A percentile compares a stretch with the other conserved stretches of the same genome.
Evolutionary conservation across 2,329 filamentous ascomycete genomes (phyloP).

Genomic region (Pseudodiploospora longispora): DNA sequence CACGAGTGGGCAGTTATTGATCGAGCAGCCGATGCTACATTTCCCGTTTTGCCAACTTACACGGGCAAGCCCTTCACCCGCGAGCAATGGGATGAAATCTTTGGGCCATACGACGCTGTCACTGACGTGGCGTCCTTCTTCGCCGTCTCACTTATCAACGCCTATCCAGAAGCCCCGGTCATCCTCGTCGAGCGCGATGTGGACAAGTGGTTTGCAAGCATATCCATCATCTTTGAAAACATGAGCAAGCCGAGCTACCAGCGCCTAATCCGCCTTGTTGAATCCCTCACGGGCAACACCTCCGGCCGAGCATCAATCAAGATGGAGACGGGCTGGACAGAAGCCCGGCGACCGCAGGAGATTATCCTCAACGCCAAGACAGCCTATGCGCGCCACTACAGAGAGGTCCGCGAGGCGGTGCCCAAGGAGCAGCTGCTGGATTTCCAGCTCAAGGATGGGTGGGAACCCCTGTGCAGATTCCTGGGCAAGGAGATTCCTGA

Average conservation of each 20-base stretch:
- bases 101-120: neutral
- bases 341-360: neutral
- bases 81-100: slow-evolving; percentile 4
- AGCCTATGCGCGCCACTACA: slow-evolving; percentile 3
- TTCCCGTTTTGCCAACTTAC: slow-evolving; percentile 17
- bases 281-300: too few species aligned
- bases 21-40: slow-evolving; percentile 22
- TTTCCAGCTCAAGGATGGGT: slow-evolving; percentile 15
- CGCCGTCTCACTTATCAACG: neutral
- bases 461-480: slow-evolving; percentile 18
- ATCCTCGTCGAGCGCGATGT: slow-evolving; percentile 55
- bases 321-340: neutral
- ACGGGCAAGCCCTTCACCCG: slow-evolving; percentile 18
- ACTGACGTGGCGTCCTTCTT: slow-evolving; percentile 1
- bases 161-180: neutral
- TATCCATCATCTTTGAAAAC: neutral
- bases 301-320: neutral
- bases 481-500: neutral
- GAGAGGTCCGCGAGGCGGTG: slow-evolving; percentile 1
- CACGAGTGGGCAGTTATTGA: slow-evolving; percentile 18
- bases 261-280: too few species aligned
- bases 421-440: slow-evolving; percentile 10
- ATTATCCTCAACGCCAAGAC: neutral
- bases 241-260: neutral
- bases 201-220: slow-evolving; percentile 41